Conservation (phyloP, 768 basidiomycete species). For the Suillus bovinus region DNA sequence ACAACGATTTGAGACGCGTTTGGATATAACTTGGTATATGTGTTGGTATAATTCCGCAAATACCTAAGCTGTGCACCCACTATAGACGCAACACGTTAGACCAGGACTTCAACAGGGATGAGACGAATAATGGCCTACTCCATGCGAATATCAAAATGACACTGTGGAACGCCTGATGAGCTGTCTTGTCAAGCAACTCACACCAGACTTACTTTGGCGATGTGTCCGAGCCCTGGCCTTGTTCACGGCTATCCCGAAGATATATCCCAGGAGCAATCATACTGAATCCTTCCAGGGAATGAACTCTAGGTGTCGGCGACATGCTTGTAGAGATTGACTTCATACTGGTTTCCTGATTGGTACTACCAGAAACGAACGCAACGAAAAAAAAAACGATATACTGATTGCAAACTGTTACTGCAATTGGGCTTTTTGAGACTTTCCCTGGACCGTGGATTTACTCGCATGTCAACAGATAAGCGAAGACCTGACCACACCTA, state of each 20-base stretch:
- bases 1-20: constrained; percentile 28
- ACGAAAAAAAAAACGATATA: not conserved
- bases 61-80: constrained; percentile 30
- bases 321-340: not conserved
- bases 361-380: not conserved
- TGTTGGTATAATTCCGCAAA: constrained; percentile 24
- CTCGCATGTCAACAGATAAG: not conserved
- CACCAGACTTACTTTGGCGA: constrained; percentile 23
- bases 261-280: not conserved
- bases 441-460: not conserved
- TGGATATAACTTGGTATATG: constrained; percentile 28
- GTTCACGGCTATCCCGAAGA: not conserved
- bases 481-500: not conserved
- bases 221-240: not conserved
- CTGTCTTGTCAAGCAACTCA: not conserved
- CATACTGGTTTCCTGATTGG: not conserved
- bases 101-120: not conserved
- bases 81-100: constrained; percentile 8
- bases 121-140: constrained; percentile 16
- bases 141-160: constrained; percentile 34
- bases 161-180: constrained; percentile 13
- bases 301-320: not conserved
- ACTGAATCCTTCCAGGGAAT: not conserved
- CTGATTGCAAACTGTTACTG: not conserved
- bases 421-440: not conserved